Percentiles rank a stretch among this genome's conserved stretches.
Conservation (phyloP, 2,329 filamentous ascomycete species). For the Hypoxylon sp. region DNA sequence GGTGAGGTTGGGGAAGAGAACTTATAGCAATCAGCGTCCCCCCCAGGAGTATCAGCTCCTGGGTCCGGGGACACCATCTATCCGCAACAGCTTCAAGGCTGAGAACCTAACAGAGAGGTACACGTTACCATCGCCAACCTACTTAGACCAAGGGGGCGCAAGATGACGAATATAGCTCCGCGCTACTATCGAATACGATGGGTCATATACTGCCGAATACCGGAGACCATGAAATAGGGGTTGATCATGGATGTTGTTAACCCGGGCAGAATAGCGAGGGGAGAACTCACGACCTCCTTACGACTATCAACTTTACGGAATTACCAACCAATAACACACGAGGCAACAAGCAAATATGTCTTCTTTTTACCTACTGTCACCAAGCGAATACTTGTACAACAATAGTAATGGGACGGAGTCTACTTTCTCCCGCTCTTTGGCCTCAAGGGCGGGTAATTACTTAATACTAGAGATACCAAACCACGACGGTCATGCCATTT, state of each 20-base stretch:
- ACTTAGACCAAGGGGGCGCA: slow-evolving; percentile 30
- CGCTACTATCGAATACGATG: slow-evolving; percentile 13
- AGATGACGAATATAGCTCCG: slow-evolving; percentile 19
- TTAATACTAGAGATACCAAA: slow-evolving; percentile 51
- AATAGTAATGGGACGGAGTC: slow-evolving; percentile 45
- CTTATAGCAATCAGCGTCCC: slow-evolving; percentile 71
- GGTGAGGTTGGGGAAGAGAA: slow-evolving; percentile 55
- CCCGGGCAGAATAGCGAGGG: slow-evolving; percentile 26
- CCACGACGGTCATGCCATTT: slow-evolving; percentile 48
- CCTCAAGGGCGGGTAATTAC: slow-evolving; percentile 40
- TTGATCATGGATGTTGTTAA: slow-evolving; percentile 25
- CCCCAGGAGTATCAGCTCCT: slow-evolving; percentile 63
- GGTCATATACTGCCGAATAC: slow-evolving; percentile 18
- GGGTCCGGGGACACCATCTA: slow-evolving; percentile 64
- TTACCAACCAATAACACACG: slow-evolving; percentile 29
- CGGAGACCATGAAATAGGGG: slow-evolving; percentile 17
- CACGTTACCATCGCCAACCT: slow-evolving; percentile 27
- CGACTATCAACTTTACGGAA: slow-evolving; percentile 36
- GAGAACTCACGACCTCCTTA: slow-evolving; percentile 23
- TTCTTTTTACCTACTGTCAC: slow-evolving; percentile 38
- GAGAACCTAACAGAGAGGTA: slow-evolving; percentile 43
- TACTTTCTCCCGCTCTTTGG: slow-evolving; percentile 38
- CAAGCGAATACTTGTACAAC: slow-evolving; percentile 49
- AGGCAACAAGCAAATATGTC: slow-evolving; percentile 43
- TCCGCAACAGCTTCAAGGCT: slow-evolving; percentile 59